Evolutionary conservation across 1,284 basidiomycete genomes (phyloP), one percentile per base, ranked within the genome.

Genomic region (Melampsora larici-populina): DNA sequence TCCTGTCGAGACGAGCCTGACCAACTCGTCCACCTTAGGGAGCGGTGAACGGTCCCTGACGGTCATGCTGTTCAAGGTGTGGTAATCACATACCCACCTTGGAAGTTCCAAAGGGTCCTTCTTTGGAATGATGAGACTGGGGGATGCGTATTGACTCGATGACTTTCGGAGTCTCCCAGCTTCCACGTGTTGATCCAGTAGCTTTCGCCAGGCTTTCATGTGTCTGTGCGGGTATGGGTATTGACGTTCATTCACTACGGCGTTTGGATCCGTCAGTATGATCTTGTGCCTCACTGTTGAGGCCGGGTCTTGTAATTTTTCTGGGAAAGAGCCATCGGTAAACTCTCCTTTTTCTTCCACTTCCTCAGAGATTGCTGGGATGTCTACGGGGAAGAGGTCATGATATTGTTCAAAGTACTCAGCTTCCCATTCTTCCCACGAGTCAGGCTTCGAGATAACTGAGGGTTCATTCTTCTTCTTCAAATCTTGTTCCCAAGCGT

Each of bases 111-210:
- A n/a, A n/a, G n/a, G n/a, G n/a, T n/a, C n/a, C n/a, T n/a, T n/a
- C n/a, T n/a, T n/a, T n/a, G n/a, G n/a, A n/a, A n/a, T n/a, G n/a
- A n/a, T n/a, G n/a, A n/a, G n/a, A n/a, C n/a, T n/a, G n/a, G n/a
- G n/a, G n/a, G n/a, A n/a, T n/a, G n/a, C n/a, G n/a, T n/a, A n/a
- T n/a, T n/a, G n/a, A n/a, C 0, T 77, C 73, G 17, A 67, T 76
- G 74, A 79, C 11, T 65, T 24, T 1, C 78, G 72, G 46, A 78
- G 11, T 11, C 75, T 13, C 4, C 79, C 70, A 0, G 75, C 76
- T 2, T 31, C 69, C 26, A 79, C n/a, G 17, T 79, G 77, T 29
- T 78, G 64, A 3, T 80, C 78, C 2, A 80, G 49, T 33, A 78
- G 60, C 2, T 33, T 48, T 18, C 69, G 74, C 79, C 78, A 80